Base-by-base conservation (phyloP, 2,329 filamentous ascomycete genomes). In the Trichoderma simmonsii region DNA sequence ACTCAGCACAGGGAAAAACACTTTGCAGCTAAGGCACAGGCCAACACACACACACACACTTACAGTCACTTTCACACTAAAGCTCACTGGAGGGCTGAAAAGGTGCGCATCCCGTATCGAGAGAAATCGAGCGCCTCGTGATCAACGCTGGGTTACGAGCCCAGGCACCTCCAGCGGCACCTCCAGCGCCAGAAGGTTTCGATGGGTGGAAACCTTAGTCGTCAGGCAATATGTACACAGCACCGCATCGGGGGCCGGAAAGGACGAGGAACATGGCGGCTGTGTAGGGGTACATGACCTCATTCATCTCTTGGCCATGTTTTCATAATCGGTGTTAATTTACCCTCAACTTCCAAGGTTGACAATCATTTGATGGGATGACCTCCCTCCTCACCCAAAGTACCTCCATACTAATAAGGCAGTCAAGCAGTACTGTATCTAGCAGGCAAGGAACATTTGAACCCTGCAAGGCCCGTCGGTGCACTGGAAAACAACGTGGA, bases 191-290 rank as follows among this genome's bases (percentile, higher is more conserved):
- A 30, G 66, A 43, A 70, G 60, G 66, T 59, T 70, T 70, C 57
- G 48, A 61, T 62, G 48, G 66, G 66, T 43, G 57, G 60, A 70
- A 70, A 70, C 66, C 57, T 70, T 60, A 14, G 57, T 54, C n/a
- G 48, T 24, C 48, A 54, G 48, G 48, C 34, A 34, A 11, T 30
- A 30, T 30, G 30, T 30, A 30, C 30, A 30, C 30, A 36, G 34
- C 34, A 36, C 14, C 34, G 36, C 36, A 39, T 18, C 36, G 36
- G 36, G 12, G 36, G 36, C 36, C 36, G 36, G 15, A 39, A 18
- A 39, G 36, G 1, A 39, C 36, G 12, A 39, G 36, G 43, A 51
- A 64, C 62, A 54, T 30, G 28, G 62, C 39, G 39, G 34, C 26
- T 30, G 62, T 64, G 62, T 32, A 48, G 26, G 43, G 24, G 43